phyloP scores from a whole-genome alignment of 2,329 filamentous ascomycete species.

The Aspergillus clavatus region DNA sequence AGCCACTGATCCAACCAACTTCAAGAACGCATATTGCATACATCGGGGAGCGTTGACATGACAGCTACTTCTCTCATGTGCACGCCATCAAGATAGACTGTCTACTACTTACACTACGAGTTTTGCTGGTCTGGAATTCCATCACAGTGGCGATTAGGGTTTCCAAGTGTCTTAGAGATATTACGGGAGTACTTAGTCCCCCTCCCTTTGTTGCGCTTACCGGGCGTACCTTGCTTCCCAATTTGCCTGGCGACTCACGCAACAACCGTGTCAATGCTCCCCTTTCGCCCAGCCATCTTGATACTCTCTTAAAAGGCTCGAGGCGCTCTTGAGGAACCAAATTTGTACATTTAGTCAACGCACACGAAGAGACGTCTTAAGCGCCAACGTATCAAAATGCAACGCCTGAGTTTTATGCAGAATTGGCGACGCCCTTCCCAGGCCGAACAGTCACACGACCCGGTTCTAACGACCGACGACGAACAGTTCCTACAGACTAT shows the following conservation, averaged over 20 bases:
- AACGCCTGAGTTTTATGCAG: constrained; percentile 43
- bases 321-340: too few relatives aligned
- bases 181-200: too few relatives aligned
- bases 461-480: constrained; percentile 57
- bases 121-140: too few relatives aligned
- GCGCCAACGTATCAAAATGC: constrained; percentile 24
- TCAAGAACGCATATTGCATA: too few relatives aligned
- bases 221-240: neutral
- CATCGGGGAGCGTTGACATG: too few relatives aligned
- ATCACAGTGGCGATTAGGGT: neutral
- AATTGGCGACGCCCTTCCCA: constrained; percentile 34
- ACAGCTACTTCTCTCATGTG: too few relatives aligned
- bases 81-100: too few relatives aligned
- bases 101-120: too few relatives aligned
- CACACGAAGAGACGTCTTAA: neutral
- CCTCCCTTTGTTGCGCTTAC: neutral
- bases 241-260: neutral
- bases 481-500: constrained; percentile 53
- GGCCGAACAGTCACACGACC: constrained; percentile 30
- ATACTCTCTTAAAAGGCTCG: neutral
- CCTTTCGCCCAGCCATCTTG: neutral
- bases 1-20: neutral
- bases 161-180: too few relatives aligned
- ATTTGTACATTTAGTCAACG: neutral
- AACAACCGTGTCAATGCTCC: neutral